A percentile compares a stretch with the other conserved stretches of the same genome.
Evolutionary conservation across 208 protist genomes (phyloP).

Genomic region (Trypanosoma brucei): DNA sequence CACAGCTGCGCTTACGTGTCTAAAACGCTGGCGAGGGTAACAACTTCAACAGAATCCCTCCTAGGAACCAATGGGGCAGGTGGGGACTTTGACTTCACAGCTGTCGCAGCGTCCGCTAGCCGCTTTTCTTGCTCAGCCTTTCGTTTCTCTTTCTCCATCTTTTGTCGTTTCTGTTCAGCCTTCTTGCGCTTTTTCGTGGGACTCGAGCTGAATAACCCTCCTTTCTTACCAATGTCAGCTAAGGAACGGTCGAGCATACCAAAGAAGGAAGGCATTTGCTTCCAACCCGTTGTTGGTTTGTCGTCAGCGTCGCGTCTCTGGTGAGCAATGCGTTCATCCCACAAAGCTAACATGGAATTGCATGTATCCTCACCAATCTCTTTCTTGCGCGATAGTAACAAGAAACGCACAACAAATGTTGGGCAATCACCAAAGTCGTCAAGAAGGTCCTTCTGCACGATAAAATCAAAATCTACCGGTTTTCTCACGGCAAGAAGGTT

Average conservation of each 20-base stretch:
- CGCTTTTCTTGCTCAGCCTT: constrained; percentile 26
- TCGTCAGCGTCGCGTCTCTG: constrained; percentile 77
- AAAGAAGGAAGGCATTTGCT: constrained; percentile 56
- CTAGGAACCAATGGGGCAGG: background rate
- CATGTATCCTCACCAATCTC: constrained; percentile 55
- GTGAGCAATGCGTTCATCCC: constrained; percentile 59
- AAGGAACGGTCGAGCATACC: constrained; percentile 64
- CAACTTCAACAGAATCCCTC: constrained; percentile 45
- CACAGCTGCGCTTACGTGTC: constrained; percentile 7
- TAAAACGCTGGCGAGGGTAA: constrained; percentile 57
- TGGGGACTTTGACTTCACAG: constrained; percentile 5
- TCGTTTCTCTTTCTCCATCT: constrained; percentile 47
- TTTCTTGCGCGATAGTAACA: constrained; percentile 47
- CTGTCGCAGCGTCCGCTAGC: constrained; percentile 28
- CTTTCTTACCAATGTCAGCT: constrained; percentile 49
- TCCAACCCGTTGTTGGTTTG: constrained; percentile 57
- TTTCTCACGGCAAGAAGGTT: constrained; percentile 62
- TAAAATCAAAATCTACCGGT: constrained; percentile 65
- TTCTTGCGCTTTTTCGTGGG: constrained; percentile 58
- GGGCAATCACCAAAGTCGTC: constrained; percentile 86
- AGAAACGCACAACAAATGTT: constrained; percentile 78
- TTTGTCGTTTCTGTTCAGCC: constrained; percentile 38
- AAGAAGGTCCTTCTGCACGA: constrained; percentile 66
- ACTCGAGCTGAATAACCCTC: constrained; percentile 65
- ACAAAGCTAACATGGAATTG: constrained; percentile 63